Evolutionary conservation across 108 stramenopile genomes (phyloP).

Genomic region (Schizochytrium sp.): DNA sequence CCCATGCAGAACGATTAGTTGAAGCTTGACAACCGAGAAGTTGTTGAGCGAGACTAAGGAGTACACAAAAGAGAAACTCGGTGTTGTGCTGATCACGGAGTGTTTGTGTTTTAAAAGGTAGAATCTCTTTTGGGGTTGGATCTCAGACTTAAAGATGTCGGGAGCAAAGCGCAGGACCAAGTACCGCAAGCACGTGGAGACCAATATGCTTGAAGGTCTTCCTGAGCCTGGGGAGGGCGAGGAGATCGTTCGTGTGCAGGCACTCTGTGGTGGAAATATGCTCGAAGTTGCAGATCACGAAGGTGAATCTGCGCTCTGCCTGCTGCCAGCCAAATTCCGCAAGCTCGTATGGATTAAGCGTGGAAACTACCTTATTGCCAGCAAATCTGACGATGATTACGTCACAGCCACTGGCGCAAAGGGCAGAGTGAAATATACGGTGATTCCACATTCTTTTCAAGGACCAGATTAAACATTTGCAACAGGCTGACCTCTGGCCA

Average conservation of each 20-base stretch:
- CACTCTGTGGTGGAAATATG: slow-evolving; percentile 59
- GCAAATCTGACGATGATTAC: slow-evolving; percentile 70
- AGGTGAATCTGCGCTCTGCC: slow-evolving; percentile 76
- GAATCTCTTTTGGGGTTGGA: too few species aligned
- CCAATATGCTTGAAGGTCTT: slow-evolving; percentile 70
- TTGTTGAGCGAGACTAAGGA: too few species aligned
- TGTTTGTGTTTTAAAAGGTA: too few species aligned
- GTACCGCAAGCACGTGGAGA: slow-evolving; percentile 73
- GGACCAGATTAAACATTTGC: slow-evolving; percentile 92
- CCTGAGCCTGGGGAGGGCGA: slow-evolving; percentile 73
- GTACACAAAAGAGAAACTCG: too few species aligned
- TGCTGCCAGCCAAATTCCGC: slow-evolving; percentile 92
- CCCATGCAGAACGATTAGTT: too few species aligned
- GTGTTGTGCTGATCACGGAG: too few species aligned
- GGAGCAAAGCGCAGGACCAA: slow-evolving; percentile 71
- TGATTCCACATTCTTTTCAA: slow-evolving; percentile 90
- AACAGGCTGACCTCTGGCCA: slow-evolving; percentile 87
- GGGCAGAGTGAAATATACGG: slow-evolving; percentile 68
- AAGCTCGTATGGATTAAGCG: slow-evolving; percentile 97
- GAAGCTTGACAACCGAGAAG: too few species aligned
- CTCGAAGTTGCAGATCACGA: slow-evolving; percentile 15
- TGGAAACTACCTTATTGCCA: slow-evolving; percentile 90
- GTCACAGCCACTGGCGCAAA: slow-evolving; percentile 64
- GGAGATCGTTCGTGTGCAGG: slow-evolving; percentile 64
- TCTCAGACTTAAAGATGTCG: slow-evolving; percentile 62